Conservation (phyloP, 345 rosid species). For the Zanthoxylum bungeanum region DNA sequence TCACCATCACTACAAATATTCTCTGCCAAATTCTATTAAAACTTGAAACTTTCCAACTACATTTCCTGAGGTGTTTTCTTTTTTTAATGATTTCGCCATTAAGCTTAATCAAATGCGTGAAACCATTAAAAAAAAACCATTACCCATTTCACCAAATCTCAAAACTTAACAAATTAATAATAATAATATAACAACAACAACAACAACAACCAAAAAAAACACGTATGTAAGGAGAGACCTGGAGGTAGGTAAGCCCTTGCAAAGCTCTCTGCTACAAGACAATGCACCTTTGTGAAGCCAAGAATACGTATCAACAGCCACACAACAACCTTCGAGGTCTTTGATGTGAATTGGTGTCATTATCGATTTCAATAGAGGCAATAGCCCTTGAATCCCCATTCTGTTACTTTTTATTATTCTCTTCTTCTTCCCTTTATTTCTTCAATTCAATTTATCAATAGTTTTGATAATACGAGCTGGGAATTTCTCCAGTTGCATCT, state of each 20-base stretch:
- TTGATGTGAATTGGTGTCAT: constrained; percentile 73
- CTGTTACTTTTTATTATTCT: background rate
- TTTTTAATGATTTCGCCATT: background rate
- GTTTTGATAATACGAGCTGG: background rate
- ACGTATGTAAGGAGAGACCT: constrained; percentile 29
- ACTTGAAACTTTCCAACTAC: background rate
- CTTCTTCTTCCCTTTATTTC: background rate
- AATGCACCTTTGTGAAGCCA: constrained; percentile 90
- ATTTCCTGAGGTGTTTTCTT: background rate
- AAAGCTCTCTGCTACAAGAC: constrained; percentile 66
- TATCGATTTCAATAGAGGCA: constrained; percentile 82
- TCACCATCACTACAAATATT: background rate
- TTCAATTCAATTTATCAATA: background rate
- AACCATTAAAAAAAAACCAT: constrained; percentile 10
- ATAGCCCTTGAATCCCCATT: constrained; percentile 83
- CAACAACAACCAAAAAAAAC: background rate
- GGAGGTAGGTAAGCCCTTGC: constrained; percentile 62
- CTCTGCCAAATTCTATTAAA: background rate
- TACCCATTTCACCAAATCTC: background rate
- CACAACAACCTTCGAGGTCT: constrained; percentile 70
- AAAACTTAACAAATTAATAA: constrained; percentile 6
- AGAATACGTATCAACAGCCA: constrained; percentile 91
- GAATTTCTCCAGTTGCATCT: background rate
- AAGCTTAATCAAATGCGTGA: background rate
- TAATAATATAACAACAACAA: background rate